These are phyloP conservation scores for Laguncularia racemosa DNA, from an alignment of 345 rosid species.

Conservation along the genomic window DNA sequence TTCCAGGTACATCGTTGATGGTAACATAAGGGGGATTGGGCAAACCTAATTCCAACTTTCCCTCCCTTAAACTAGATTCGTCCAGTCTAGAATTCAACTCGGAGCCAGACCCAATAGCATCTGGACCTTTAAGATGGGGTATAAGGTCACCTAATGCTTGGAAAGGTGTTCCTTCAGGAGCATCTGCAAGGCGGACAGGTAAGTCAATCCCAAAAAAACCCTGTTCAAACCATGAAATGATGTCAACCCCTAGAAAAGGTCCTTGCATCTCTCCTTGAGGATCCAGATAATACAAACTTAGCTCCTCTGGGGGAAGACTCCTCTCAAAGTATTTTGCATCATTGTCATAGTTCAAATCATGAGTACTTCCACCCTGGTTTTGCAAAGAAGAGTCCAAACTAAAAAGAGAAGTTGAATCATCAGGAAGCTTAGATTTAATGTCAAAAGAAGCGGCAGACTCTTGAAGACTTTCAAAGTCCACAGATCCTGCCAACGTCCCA, in stretches of 20 bases:
- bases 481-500: slow-evolving; percentile 16
- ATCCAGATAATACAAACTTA: slow-evolving; percentile 69
- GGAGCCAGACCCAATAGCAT: slow-evolving; percentile 11
- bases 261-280: slow-evolving; percentile 86
- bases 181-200: slow-evolving; percentile 66
- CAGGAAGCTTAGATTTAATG: slow-evolving; percentile 27
- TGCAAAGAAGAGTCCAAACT: slow-evolving; percentile 27
- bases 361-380: slow-evolving; percentile 10
- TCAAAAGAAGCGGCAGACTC: slow-evolving; percentile 20
- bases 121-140: slow-evolving; percentile 44
- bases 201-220: slow-evolving; percentile 87
- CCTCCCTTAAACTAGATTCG: slow-evolving; percentile 27
- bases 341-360: slow-evolving; percentile 10
- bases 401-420: slow-evolving; percentile 39
- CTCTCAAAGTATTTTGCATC: slow-evolving; percentile 18
- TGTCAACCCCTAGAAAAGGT: slow-evolving; percentile 72
- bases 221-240: slow-evolving; percentile 82
- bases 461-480: slow-evolving; percentile 18
- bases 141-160: slow-evolving; percentile 56
- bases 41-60: slow-evolving; percentile 28
- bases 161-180: slow-evolving; percentile 67
- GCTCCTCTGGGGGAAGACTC: slow-evolving; percentile 40
- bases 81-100: slow-evolving; percentile 26
- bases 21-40: slow-evolving; percentile 22
- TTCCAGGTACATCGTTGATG: slow-evolving; percentile 24